phyloP scores from a whole-genome alignment of 345 rosid species.

The Sisymbrium irio region DNA sequence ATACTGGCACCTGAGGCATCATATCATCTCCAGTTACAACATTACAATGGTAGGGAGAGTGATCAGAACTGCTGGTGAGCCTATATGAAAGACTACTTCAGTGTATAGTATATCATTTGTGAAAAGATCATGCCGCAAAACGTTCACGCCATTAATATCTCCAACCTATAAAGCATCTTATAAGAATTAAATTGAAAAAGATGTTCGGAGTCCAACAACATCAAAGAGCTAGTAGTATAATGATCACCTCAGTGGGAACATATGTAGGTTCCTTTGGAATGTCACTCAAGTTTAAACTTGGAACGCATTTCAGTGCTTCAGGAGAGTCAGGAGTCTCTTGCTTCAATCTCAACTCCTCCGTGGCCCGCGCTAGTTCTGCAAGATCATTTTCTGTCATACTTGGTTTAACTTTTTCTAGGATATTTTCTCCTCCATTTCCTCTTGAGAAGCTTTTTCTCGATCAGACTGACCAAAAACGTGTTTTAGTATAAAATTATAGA shows the following conservation, averaged over 20 bases:
- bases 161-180: constrained; percentile 57
- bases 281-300: constrained; percentile 69
- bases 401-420: constrained; percentile 63
- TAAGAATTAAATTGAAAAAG: no score
- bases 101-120: constrained; percentile 91
- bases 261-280: constrained; percentile 80
- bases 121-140: constrained; percentile 85
- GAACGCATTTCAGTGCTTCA: constrained; percentile 79
- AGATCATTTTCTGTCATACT: constrained; percentile 88
- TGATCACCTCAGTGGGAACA: constrained; percentile 72
- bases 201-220: constrained; percentile 25
- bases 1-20: no score
- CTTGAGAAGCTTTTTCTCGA: constrained; percentile 77
- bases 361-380: constrained; percentile 86
- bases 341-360: constrained; percentile 75
- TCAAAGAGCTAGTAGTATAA: constrained; percentile 25
- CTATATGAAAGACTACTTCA: constrained; percentile 85
- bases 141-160: constrained; percentile 78
- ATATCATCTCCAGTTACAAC: no score
- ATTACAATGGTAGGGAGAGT: no score
- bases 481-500: constrained; percentile 13
- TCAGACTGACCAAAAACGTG: constrained; percentile 61
- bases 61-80: no score
- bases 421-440: constrained; percentile 79
- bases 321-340: constrained; percentile 98